Conservation (phyloP, 2,329 filamentous ascomycete genomes). For the Fusarium tupiense region DNA sequence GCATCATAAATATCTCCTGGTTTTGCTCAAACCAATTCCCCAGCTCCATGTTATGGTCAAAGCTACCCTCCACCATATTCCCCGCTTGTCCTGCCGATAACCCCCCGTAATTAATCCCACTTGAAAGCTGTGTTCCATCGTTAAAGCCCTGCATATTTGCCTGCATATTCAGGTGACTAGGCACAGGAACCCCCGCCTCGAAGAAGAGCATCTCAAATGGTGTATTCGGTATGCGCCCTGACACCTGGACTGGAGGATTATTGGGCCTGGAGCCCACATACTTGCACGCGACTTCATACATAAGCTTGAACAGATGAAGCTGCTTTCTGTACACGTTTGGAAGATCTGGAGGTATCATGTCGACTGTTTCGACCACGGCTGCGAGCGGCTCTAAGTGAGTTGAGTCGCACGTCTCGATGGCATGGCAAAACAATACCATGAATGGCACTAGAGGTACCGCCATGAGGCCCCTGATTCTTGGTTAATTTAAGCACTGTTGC, state of each 20-base stretch:
- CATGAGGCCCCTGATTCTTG: not conserved
- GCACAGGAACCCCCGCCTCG: not conserved
- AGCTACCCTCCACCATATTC: not conserved
- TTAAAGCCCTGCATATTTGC: not conserved
- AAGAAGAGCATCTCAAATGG: constrained; percentile 14
- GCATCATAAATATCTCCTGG: constrained; percentile 17
- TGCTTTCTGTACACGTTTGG: constrained; percentile 7
- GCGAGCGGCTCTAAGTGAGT: not conserved
- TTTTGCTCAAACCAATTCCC: constrained; percentile 21
- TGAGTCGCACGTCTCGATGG: constrained; percentile 8
- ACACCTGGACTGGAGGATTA: not conserved
- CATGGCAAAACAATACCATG: constrained; percentile 7
- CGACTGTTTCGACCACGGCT: not conserved
- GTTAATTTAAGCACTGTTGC: rapidly evolving
- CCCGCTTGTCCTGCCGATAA: not conserved
- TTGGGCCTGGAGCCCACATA: not conserved
- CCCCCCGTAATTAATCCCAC: not conserved
- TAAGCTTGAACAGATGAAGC: not conserved
- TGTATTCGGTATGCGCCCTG: not conserved
- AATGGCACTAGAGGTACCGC: not conserved
- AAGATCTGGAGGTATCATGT: not conserved
- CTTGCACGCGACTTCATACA: constrained; percentile 5
- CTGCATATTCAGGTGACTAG: not conserved
- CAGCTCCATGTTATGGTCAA: not conserved
- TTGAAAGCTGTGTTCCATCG: rapidly evolving